Percentiles rank a stretch among this genome's conserved stretches.
Conservation (phyloP, 768 basidiomycete species). For the Rickenella mellea region DNA sequence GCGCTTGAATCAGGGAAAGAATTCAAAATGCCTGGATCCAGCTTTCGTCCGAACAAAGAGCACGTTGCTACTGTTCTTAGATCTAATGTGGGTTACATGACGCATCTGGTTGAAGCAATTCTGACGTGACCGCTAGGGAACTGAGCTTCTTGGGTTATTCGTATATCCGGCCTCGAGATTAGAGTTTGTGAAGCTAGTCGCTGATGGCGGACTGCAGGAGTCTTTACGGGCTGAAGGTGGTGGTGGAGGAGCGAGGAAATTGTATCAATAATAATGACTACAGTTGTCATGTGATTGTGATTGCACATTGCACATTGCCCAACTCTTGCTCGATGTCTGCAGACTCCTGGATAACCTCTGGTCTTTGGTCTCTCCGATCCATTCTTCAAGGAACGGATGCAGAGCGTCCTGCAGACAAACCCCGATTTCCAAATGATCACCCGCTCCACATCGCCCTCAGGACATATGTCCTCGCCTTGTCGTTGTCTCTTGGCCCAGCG, state of each 20-base stretch:
- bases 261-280: too few species aligned
- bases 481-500: conserved; percentile 58
- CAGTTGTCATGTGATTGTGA: too few species aligned
- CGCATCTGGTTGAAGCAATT: neutral
- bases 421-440: conserved; percentile 32
- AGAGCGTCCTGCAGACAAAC: too few species aligned
- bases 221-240: too few species aligned
- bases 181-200: conserved; percentile 49
- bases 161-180: conserved; percentile 72
- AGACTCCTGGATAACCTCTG: too few species aligned
- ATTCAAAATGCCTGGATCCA: too few species aligned
- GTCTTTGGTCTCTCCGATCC: too few species aligned
- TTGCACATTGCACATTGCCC: too few species aligned
- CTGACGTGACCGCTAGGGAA: conserved; percentile 30
- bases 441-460: conserved; percentile 51
- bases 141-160: conserved; percentile 46
- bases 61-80: conserved; percentile 43
- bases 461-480: conserved; percentile 58
- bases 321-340: too few species aligned
- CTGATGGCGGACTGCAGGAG: conserved; percentile 31
- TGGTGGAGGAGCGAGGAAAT: too few species aligned
- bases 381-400: neutral
- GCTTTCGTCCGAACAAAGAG: conserved; percentile 17
- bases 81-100: conserved; percentile 42
- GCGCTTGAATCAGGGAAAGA: conserved; percentile 1